Evolutionary conservation across 352 stramenopile genomes (phyloP), one percentile per base, ranked within the genome.

Genomic region (Globisporangium takayamanum): DNA sequence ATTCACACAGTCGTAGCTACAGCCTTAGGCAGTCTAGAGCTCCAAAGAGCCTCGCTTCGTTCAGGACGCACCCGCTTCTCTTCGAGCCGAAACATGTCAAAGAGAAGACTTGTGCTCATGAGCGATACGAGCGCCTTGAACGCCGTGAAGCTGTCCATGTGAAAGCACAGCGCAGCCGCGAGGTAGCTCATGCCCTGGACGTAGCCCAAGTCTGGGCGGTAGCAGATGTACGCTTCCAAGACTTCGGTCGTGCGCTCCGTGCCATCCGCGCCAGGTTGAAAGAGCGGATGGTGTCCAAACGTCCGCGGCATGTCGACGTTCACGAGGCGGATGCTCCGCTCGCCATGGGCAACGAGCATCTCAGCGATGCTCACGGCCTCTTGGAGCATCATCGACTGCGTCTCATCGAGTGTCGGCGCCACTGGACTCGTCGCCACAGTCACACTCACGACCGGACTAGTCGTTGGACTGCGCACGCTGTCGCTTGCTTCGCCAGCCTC

Each of bases 151-250:
- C 78, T 92, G 61, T 94, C 85, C 80, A 94, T 89, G 64, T 94
- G 85, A 51, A 94, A 88, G 60, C 85, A 94, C 45, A 94, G 50
- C 6, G 80, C 75, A 10, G 85, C 85, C 5, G 85, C 85, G n/a
- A 94, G 67, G 48, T 94, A 94, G 64, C 83, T 93, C 85, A 94
- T 94, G 36, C 85, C 85, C 62, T 94, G 85, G 12, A 94, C 83
- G 57, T 94, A 94, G 10, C 85, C 85, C 18, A 94, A 62, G 49
- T 94, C 85, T 1, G 85, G 85, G 1, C 85, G 80, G 52, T 94
- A 94, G 69, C 85, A 94, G 33, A 86, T 90, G 63, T 94, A 94
- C 7, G 85, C 83, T 54, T 93, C 83, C 15, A 94, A 70, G 28
- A 94, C 85, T 53, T 92, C 78, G 14, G 80, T 87, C 26, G 84